Evolutionary conservation across 805 yeast species (phyloP).

Genomic region (Dipodascopsis uninucleata): DNA sequence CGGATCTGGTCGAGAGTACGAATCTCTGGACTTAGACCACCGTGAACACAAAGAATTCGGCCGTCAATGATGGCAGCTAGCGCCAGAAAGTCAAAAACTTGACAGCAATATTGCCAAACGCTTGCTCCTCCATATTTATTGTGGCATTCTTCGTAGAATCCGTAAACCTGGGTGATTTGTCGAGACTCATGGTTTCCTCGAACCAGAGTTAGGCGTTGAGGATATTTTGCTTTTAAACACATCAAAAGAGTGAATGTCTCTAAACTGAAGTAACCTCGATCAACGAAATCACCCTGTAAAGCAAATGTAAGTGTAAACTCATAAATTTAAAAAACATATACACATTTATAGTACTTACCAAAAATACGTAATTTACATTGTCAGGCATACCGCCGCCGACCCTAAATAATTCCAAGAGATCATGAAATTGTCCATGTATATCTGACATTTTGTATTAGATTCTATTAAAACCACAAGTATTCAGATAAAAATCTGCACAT

Average conservation of each 20-base stretch:
- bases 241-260: constrained; percentile 91
- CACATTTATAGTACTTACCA: constrained; percentile 34
- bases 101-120: constrained; percentile 94
- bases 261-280: constrained; percentile 91
- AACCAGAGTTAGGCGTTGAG: constrained; percentile 80
- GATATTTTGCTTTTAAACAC: constrained; percentile 88
- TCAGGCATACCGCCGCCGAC: constrained; percentile 91
- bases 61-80: constrained; percentile 96
- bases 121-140: constrained; percentile 87
- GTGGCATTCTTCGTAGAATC: constrained; percentile 88
- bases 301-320: background rate
- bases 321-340: background rate
- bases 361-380: constrained; percentile 73
- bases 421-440: constrained; percentile 98
- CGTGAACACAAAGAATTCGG: constrained; percentile 90
- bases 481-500: background rate
- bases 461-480: background rate
- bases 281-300: constrained; percentile 84
- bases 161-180: constrained; percentile 98
- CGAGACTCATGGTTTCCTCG: constrained; percentile 98
- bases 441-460: constrained; percentile 42
- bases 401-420: constrained; percentile 81
- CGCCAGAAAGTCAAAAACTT: constrained; percentile 89
- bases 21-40: constrained; percentile 95
- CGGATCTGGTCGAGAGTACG: constrained; percentile 96